Evolutionary conservation across 2,329 filamentous ascomycete genomes (phyloP).

Genomic region (Lomentospora prolificans): DNA sequence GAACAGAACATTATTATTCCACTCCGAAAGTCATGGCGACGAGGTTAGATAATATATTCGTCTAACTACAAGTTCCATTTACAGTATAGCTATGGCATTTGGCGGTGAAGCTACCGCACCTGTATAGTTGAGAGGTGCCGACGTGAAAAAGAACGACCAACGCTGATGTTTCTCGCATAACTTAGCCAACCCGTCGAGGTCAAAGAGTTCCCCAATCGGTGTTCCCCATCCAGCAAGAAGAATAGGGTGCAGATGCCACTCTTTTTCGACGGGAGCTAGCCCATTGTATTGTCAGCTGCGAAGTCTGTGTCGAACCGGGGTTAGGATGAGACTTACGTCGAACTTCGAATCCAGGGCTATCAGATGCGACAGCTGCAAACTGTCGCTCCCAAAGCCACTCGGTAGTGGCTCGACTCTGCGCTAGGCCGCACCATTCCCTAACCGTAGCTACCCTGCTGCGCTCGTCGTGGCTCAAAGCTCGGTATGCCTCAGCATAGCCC

Average conservation of each 20-base stretch:
- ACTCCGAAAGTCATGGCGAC: too few relatives aligned
- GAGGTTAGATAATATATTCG: too few relatives aligned
- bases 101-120: constrained; percentile 14
- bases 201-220: constrained; percentile 20
- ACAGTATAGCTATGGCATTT: constrained; percentile 13
- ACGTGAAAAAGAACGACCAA: constrained; percentile 15
- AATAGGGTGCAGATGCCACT: constrained; percentile 16
- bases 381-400: constrained; percentile 19
- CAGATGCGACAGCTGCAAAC: constrained; percentile 18
- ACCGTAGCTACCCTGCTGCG: background rate
- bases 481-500: constrained; percentile 37
- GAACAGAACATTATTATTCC: too few relatives aligned
- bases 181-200: constrained; percentile 17
- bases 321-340: constrained; percentile 14
- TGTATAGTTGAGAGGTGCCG: constrained; percentile 13
- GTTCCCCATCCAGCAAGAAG: constrained; percentile 18
- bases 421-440: constrained; percentile 13
- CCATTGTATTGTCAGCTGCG: background rate
- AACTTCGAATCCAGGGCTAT: constrained; percentile 18
- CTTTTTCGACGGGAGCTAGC: constrained; percentile 9
- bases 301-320: background rate
- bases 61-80: background rate
- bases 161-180: constrained; percentile 10
- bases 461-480: constrained; percentile 23
- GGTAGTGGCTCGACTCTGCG: constrained; percentile 12